Base-by-base conservation (phyloP, 2,329 filamentous ascomycete species). In the Sarocladium strictum region DNA sequence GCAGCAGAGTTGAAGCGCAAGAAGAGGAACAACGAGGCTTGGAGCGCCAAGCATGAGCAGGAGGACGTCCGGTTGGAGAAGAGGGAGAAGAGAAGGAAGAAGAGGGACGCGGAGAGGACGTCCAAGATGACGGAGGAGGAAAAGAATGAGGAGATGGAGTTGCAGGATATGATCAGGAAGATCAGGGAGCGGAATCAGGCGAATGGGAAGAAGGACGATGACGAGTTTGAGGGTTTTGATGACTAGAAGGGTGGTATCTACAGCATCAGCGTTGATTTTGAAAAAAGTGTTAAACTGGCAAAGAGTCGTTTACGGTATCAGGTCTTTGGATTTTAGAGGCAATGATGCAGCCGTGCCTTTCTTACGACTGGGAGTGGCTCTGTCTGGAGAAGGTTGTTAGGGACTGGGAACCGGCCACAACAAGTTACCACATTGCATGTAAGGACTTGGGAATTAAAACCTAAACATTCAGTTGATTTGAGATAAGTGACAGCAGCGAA, bases 91-190 rank as follows among this genome's bases (percentile, higher is more conserved):
- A 83, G 82, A 64, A 77, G 76, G 58, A 77, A 80, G 62, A 82
- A 79, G 67, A 77, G 80, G 57, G 85, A 91, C 58, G 81, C 82
- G 10, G 82, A 86, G 66, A 75, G 75, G 59, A 72, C 77, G 64
- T 78, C 81, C 27, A 78, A 75, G 56, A 84, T 93, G 81, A 88
- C 83, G n/a, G 83, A 86, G 3, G 81, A 84, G 55, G 84, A 91
- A 69, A 85, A 78, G 70, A 70, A 76, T 32, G 78, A 85, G 66
- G 77, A 84, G 61, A 75, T 70, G 60, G 80, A 88, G 66, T 76
- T 90, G 12, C 75, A 87, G 60, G 72, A 76, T 11, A 73, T 92
- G 73, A 76, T 92, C 50, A 74, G 76, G 23, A 71, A 85, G 63
- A 78, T 92, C n/a, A 76, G 84, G 62, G 72, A 67, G 64, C 73